A percentile compares a stretch with the other conserved stretches of the same genome.
phyloP scores from a whole-genome alignment of 345 rosid genomes.

The Syzygium oleosum region DNA sequence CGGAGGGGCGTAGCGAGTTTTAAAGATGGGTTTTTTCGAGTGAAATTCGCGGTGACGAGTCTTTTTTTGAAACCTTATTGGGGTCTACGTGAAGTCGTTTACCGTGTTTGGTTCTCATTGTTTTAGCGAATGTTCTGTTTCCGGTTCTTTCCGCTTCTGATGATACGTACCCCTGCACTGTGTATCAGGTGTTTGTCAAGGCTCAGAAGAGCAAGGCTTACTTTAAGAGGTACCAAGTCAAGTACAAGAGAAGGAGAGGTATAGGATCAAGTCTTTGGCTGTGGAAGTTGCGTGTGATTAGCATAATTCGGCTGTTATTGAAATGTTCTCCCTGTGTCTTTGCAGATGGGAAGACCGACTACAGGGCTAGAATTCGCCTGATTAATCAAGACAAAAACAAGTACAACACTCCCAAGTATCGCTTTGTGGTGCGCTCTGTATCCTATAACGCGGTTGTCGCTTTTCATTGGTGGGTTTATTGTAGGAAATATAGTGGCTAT shows the following conservation, averaged over 20 bases:
- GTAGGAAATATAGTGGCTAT: not conserved
- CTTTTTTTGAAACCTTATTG: not conserved
- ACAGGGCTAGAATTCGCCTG: constrained; percentile 72
- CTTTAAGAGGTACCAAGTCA: constrained; percentile 71
- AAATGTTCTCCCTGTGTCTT: not conserved
- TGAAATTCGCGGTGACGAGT: not conserved
- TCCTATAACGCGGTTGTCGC: constrained; percentile 8
- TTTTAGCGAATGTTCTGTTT: not conserved
- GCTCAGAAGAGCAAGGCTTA: constrained; percentile 52
- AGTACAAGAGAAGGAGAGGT: constrained; percentile 74
- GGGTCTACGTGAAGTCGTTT: not conserved
- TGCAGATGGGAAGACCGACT: constrained; percentile 84
- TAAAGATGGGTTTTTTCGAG: not conserved
- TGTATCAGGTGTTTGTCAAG: constrained; percentile 45
- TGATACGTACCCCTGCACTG: not conserved
- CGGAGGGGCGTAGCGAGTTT: not conserved
- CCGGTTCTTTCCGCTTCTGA: not conserved
- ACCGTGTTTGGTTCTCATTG: not conserved
- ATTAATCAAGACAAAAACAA: constrained; percentile 82
- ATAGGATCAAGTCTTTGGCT: not conserved
- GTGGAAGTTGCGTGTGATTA: not conserved
- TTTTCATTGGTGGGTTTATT: not conserved
- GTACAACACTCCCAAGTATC: constrained; percentile 77
- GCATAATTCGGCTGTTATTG: not conserved
- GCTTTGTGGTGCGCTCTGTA: constrained; percentile 74